Percentiles rank a stretch among this genome's conserved stretches.
Evolutionary conservation across 306 rosid species (phyloP).

Genomic region (Elaeagnus macrophylla): DNA sequence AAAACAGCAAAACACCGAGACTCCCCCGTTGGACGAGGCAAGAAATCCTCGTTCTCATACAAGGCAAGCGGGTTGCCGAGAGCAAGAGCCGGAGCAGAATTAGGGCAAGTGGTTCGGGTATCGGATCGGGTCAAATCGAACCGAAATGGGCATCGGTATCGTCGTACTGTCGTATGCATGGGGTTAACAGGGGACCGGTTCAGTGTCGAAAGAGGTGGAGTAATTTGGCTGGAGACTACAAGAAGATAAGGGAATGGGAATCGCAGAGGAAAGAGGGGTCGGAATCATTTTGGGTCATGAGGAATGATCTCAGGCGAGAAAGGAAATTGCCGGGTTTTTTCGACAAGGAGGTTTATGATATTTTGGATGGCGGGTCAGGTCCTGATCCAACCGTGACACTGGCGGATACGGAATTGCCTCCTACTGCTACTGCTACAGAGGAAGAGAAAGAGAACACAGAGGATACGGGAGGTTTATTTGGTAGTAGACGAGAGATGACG

Average conservation of each 20-base stretch:
- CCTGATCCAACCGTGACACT: background rate
- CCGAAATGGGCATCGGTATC: slow-evolving; percentile 97
- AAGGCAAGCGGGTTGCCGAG: slow-evolving; percentile 82
- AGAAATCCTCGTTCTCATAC: slow-evolving; percentile 85
- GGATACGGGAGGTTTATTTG: slow-evolving; percentile 42
- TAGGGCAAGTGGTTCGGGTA: slow-evolving; percentile 36
- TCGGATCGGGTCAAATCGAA: slow-evolving; percentile 59
- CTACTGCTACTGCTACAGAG: slow-evolving; percentile 7
- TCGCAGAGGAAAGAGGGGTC: slow-evolving; percentile 55
- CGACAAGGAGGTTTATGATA: slow-evolving; percentile 81
- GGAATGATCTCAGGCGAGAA: slow-evolving; percentile 88
- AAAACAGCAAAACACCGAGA: slow-evolving; percentile 58
- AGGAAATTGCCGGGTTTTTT: slow-evolving; percentile 87
- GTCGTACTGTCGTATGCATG: slow-evolving; percentile 71
- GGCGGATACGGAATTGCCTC: slow-evolving; percentile 13
- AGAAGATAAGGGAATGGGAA: slow-evolving; percentile 98
- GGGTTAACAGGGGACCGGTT: slow-evolving; percentile 89
- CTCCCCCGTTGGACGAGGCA: slow-evolving; percentile 95
- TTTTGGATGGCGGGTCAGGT: slow-evolving; percentile 59
- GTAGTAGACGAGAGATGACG: slow-evolving; percentile 44
- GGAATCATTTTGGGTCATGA: slow-evolving; percentile 93
- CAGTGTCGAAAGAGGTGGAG: slow-evolving; percentile 99
- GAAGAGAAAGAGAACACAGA: slow-evolving; percentile 14
- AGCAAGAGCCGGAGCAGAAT: slow-evolving; percentile 45
- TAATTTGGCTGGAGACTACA: slow-evolving; percentile 88